Evolutionary conservation across 768 basidiomycete species (phyloP).

Genomic region (Russula ochroleuca): DNA sequence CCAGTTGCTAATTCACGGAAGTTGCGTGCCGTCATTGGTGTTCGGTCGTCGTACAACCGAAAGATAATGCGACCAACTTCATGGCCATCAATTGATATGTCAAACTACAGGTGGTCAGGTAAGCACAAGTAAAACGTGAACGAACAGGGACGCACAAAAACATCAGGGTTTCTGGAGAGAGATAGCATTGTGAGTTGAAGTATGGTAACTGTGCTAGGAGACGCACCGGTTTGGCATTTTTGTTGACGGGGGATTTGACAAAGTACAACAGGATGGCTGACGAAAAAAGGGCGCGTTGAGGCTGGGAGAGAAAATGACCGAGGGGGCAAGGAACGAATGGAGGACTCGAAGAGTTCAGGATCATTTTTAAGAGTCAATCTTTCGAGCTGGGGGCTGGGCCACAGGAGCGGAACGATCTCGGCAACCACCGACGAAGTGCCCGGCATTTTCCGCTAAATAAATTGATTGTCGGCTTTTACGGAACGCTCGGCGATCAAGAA

Average conservation of each 20-base stretch:
- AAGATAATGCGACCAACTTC: constrained; percentile 44
- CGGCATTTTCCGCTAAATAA: constrained; percentile 9
- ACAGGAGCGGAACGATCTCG: constrained; percentile 12
- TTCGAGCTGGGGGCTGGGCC: constrained; percentile 1
- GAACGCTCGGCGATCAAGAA: constrained; percentile 26
- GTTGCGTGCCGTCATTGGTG: constrained; percentile 46
- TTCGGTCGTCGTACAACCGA: constrained; percentile 52
- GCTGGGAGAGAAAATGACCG: constrained; percentile 3
- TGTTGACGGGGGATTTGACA: neutral
- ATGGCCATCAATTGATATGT: constrained; percentile 33
- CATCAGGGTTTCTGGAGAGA: constrained; percentile 10
- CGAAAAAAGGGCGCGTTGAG: neutral
- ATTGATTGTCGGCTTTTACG: constrained; percentile 25
- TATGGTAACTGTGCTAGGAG: neutral
- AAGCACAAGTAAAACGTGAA: neutral
- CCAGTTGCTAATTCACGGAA: constrained; percentile 57
- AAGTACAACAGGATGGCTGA: neutral
- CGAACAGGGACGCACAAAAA: constrained; percentile 15
- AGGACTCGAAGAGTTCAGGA: constrained; percentile 19
- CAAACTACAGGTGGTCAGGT: constrained; percentile 30
- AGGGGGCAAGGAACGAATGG: constrained; percentile 10
- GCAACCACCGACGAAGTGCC: neutral
- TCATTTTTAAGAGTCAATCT: constrained; percentile 10
- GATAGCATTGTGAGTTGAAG: neutral
- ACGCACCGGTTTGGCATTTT: constrained; percentile 10